Evolutionary conservation across 768 basidiomycete species (phyloP), one percentile per base, ranked within the genome.

Genomic region (Pleurotus djamor): DNA sequence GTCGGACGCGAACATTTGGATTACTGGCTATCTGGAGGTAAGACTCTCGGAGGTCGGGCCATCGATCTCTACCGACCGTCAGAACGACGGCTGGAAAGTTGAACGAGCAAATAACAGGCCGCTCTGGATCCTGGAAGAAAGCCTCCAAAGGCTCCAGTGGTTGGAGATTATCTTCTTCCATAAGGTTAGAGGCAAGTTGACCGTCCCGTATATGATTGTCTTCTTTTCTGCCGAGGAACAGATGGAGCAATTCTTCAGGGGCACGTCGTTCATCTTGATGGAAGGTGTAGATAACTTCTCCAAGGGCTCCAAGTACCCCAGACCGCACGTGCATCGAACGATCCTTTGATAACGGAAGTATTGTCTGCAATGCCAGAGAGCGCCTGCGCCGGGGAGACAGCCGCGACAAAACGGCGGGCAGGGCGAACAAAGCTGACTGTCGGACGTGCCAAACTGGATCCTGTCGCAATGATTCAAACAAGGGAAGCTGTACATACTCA

Each of bases 61-160:
- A 98, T 48, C 91, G 82, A 1, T 74, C 72, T 10, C 75, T 74
- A 4, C 96, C 96, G 32, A 97, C 77, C 0, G 94, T 91, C 4
- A 94, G 79, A 3, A 87, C 85, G 6, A 98, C 91, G 5, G 94
- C 96, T 21, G 96, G 96, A 67, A 91, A 91, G 73, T 97, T 94
- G 74, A 93, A 94, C 4, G 91, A 91, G 69, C 89, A 91, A 45
- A 92, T 85, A 17, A 92, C 76, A 1, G 89, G 83, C 9, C 92
- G 85, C 51, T 88, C 83, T 3, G 86, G 83, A 68, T 94, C 89
- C 41, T 80, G 77, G 66, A 79, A 82, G 66, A 85, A 82, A 37
- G 75, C 71, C 58, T 81, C 79, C 61, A 79, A 59, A 47, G 73
- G 54, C 13, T 44, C 21, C 54, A 5, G 17, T 12, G 9, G 41